A percentile compares a stretch with the other conserved stretches of the same genome.
These are phyloP conservation scores for Alliaria petiolata DNA, from an alignment of 345 rosid genomes.

Conservation along the genomic window DNA sequence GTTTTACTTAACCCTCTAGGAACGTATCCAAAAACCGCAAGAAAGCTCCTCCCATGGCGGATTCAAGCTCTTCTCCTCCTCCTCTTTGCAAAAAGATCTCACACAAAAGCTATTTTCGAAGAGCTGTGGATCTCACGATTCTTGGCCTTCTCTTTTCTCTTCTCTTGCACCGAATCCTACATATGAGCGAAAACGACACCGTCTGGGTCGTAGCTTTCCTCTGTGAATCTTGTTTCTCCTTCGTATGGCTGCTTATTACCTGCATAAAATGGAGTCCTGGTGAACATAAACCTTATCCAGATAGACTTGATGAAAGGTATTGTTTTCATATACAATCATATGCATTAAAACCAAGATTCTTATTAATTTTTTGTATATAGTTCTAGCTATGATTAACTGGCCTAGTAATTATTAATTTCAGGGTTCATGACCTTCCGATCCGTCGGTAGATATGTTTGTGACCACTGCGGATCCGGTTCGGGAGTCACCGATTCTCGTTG, in stretches of 20 bases:
- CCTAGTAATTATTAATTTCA: neutral
- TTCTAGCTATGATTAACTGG: neutral
- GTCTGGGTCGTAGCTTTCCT: constrained; percentile 57
- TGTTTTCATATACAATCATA: no score
- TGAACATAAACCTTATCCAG: constrained; percentile 36
- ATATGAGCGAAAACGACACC: constrained; percentile 32
- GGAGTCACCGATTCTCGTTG: constrained; percentile 26
- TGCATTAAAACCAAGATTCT: neutral
- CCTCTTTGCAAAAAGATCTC: constrained; percentile 23
- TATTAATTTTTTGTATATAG: neutral
- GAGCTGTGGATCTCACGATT: constrained; percentile 27
- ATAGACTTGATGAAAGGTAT: constrained; percentile 42
- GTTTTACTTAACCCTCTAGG: no score
- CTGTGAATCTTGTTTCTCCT: constrained; percentile 60
- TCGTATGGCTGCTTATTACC: constrained; percentile 44
- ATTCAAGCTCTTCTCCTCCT: constrained; percentile 16
- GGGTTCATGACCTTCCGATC: constrained; percentile 49
- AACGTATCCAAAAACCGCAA: neutral
- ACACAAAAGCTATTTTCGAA: constrained; percentile 3
- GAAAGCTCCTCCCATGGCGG: constrained; percentile 19
- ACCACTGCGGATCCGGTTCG: constrained; percentile 37
- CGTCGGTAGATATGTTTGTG: constrained; percentile 57
- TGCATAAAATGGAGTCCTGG: constrained; percentile 61
- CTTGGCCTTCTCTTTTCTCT: constrained; percentile 30
- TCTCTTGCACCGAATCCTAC: constrained; percentile 19